These are phyloP conservation scores for Epichloe gansuensis DNA, from an alignment of 2,329 filamentous ascomycete species.

Conservation along the genomic window DNA sequence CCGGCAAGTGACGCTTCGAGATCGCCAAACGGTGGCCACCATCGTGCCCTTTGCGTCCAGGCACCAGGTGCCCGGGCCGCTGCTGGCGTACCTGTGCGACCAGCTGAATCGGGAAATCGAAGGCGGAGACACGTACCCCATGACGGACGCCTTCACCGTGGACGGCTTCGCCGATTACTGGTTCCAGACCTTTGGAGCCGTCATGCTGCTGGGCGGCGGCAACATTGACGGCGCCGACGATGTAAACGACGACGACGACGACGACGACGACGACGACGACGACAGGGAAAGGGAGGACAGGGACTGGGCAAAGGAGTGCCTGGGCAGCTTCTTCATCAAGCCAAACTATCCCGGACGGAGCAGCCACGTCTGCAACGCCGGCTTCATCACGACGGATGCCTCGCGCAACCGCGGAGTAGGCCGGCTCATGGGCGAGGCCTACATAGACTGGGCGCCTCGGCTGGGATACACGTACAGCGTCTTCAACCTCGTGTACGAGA, in stretches of 20 bases:
- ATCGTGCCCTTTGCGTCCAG: slow-evolving; percentile 72
- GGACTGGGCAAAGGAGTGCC: slow-evolving; percentile 70
- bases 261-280: slow-evolving; percentile 27
- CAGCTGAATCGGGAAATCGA: slow-evolving; percentile 86
- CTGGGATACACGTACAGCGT: slow-evolving; percentile 84
- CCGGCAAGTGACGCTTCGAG: slow-evolving; percentile 68
- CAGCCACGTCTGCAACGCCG: slow-evolving; percentile 82
- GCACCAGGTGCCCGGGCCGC: slow-evolving; percentile 59
- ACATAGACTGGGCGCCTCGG: slow-evolving; percentile 67
- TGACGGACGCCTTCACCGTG: slow-evolving; percentile 64
- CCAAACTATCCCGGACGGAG: slow-evolving; percentile 86
- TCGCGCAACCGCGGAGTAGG: slow-evolving; percentile 64
- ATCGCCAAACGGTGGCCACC: slow-evolving; percentile 73
- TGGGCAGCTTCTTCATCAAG: slow-evolving; percentile 90
- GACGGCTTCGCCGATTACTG: slow-evolving; percentile 71
- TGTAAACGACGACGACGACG: slow-evolving; percentile 31
- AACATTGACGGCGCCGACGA: slow-evolving; percentile 54
- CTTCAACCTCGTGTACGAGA: slow-evolving; percentile 92
- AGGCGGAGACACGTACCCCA: slow-evolving; percentile 83
- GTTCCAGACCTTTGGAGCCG: slow-evolving; percentile 81
- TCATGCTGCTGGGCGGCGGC: slow-evolving; percentile 77
- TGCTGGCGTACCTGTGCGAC: slow-evolving; percentile 67
- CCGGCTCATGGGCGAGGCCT: slow-evolving; percentile 63
- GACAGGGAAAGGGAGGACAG: slow-evolving; percentile 14
- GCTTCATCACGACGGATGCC: slow-evolving; percentile 63